Percentiles rank a stretch among this genome's conserved stretches.
Conservation (phyloP, 2,329 filamentous ascomycete genomes). For the Colletotrichum truncatum region DNA sequence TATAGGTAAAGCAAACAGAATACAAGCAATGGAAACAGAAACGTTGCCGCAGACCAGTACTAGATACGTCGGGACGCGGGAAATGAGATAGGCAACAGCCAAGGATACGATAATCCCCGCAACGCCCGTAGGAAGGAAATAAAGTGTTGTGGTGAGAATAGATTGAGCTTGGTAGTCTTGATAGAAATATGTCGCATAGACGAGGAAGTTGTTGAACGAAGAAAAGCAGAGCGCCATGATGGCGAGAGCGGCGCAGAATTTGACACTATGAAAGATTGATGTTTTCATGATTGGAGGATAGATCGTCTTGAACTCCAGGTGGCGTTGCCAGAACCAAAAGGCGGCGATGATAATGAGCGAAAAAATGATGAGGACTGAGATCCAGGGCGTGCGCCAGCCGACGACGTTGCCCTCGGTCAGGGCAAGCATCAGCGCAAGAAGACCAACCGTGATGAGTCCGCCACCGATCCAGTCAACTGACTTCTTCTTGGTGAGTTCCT, state of each 20-base stretch:
- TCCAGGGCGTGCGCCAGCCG: constrained; percentile 72
- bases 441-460: constrained; percentile 67
- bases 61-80: constrained; percentile 65
- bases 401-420: constrained; percentile 76
- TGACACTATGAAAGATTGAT: constrained; percentile 67
- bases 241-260: constrained; percentile 70
- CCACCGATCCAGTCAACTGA: constrained; percentile 75
- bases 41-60: constrained; percentile 67
- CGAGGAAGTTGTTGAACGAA: constrained; percentile 73
- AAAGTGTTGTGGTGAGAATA: constrained; percentile 72
- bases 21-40: constrained; percentile 61
- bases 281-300: constrained; percentile 72
- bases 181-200: constrained; percentile 76
- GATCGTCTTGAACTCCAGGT: constrained; percentile 61
- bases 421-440: constrained; percentile 72
- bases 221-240: constrained; percentile 75
- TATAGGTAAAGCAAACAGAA: constrained; percentile 73
- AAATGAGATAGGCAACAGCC: constrained; percentile 63
- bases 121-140: constrained; percentile 74
- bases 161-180: constrained; percentile 72
- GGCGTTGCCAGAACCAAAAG: constrained; percentile 70
- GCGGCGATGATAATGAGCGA: constrained; percentile 63
- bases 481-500: constrained; percentile 45
- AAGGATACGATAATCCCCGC: constrained; percentile 66
- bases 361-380: constrained; percentile 67